Percentiles rank a stretch among this genome's conserved stretches.
phyloP scores from a whole-genome alignment of 257 asterid species.

The Solanum bulbocastanum region DNA sequence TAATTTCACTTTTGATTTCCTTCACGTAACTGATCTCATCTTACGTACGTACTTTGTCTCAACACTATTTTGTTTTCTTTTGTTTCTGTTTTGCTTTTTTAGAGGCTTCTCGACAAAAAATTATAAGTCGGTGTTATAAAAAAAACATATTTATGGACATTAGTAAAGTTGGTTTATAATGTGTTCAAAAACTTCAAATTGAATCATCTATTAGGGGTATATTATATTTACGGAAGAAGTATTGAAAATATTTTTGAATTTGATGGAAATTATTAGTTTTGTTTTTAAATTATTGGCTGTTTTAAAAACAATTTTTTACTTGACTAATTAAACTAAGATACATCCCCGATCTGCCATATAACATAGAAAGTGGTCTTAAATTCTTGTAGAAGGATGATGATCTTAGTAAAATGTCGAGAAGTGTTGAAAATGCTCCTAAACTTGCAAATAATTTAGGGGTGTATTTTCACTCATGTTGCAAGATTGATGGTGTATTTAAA shows the following conservation, averaged over 20 bases:
- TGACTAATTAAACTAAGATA: background rate
- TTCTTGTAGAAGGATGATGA: background rate
- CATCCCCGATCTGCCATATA: fast-evolving
- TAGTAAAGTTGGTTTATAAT: background rate
- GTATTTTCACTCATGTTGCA: background rate
- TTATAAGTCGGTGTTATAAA: background rate
- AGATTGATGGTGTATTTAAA: background rate
- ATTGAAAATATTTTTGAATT: too few species aligned
- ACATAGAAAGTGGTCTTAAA: too few species aligned
- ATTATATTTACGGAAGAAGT: background rate
- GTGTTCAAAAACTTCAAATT: background rate
- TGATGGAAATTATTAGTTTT: too few species aligned
- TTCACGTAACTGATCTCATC: slow-evolving; percentile 15
- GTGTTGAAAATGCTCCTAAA: background rate
- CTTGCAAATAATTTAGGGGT: background rate
- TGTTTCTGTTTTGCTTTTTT: background rate
- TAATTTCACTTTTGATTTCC: background rate
- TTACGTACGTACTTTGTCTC: background rate
- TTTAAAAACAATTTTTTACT: too few species aligned
- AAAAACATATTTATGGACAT: background rate
- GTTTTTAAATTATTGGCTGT: fast-evolving
- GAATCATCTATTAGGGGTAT: background rate
- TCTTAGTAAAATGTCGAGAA: background rate
- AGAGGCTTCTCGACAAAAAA: background rate
- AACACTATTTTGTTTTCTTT: background rate